Evolutionary conservation across 148 eudicot genomes (phyloP).

Genomic region (Chenopodium suecicum): DNA sequence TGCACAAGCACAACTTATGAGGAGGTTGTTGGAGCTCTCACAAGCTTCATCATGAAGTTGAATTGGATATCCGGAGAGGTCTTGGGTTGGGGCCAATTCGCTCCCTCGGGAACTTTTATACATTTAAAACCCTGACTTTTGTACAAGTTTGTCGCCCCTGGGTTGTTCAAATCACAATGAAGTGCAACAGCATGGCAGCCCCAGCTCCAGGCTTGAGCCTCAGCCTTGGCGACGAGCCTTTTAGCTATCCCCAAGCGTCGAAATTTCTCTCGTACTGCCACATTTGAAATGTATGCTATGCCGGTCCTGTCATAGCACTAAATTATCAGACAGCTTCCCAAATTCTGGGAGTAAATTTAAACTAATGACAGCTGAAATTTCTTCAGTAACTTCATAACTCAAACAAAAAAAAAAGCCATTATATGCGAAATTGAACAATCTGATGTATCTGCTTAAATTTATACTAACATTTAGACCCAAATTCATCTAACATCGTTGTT

Average conservation of each 20-base stretch:
- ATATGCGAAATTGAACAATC: background rate
- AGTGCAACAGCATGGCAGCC: slow-evolving; percentile 83
- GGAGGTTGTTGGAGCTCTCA: slow-evolving; percentile 25
- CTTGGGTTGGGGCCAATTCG: slow-evolving; percentile 92
- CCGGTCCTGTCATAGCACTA: slow-evolving; percentile 52
- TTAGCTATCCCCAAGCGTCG: slow-evolving; percentile 84
- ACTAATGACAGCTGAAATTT: background rate
- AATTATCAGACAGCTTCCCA: background rate
- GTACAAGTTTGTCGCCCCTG: slow-evolving; percentile 69
- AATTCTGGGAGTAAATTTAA: background rate
- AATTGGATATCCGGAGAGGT: slow-evolving; percentile 68
- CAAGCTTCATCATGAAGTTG: slow-evolving; percentile 88
- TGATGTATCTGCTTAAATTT: background rate
- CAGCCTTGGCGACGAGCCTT: slow-evolving; percentile 72
- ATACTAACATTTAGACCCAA: background rate
- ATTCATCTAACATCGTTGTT: background rate
- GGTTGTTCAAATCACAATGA: slow-evolving; percentile 77
- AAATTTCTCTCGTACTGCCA: slow-evolving; percentile 82
- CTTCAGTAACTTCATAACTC: background rate
- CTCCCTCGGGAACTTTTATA: slow-evolving; percentile 71
- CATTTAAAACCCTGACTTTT: slow-evolving; percentile 60
- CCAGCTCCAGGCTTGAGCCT: slow-evolving; percentile 81
- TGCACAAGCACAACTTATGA: background rate
- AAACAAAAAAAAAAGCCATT: too few relatives aligned
- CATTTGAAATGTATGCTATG: slow-evolving; percentile 88